Conservation (phyloP, 768 basidiomycete genomes). For the Leccinum subtestaceum region DNA sequence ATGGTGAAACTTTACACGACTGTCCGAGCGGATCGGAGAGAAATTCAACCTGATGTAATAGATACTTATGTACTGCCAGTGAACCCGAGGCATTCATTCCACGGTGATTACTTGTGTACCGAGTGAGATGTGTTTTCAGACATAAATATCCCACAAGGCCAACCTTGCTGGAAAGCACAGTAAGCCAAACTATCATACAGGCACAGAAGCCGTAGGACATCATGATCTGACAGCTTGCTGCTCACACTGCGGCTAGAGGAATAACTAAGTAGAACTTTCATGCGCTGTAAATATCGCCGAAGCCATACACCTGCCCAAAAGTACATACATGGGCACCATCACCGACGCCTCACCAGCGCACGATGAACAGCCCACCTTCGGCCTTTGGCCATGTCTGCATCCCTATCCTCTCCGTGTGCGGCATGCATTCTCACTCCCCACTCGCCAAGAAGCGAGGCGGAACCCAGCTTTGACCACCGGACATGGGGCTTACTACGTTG, state of each 20-base stretch:
- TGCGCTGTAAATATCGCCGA: not conserved
- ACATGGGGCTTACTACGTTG: not conserved
- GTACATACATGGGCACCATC: not conserved
- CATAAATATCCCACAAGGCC: too few relatives aligned
- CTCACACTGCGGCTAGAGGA: not conserved
- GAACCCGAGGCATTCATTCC: too few relatives aligned
- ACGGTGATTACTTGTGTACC: too few relatives aligned
- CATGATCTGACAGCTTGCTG: not conserved
- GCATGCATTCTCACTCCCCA: not conserved
- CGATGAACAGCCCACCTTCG: not conserved
- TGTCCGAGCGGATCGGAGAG: not conserved
- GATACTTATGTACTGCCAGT: too few relatives aligned
- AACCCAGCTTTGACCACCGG: slow-evolving; percentile 9
- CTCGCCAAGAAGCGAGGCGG: not conserved
- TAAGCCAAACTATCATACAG: too few relatives aligned
- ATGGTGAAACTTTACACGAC: not conserved
- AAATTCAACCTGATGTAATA: not conserved
- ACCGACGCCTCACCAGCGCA: not conserved
- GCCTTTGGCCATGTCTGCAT: not conserved
- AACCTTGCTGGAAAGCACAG: too few relatives aligned
- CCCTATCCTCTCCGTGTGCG: not conserved
- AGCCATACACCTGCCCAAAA: not conserved
- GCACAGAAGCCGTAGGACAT: not conserved
- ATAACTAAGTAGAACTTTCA: not conserved
- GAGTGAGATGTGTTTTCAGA: too few relatives aligned